Base-by-base conservation (phyloP, 192 early-diverging fungal species). In the Glomus cerebriforme region DNA sequence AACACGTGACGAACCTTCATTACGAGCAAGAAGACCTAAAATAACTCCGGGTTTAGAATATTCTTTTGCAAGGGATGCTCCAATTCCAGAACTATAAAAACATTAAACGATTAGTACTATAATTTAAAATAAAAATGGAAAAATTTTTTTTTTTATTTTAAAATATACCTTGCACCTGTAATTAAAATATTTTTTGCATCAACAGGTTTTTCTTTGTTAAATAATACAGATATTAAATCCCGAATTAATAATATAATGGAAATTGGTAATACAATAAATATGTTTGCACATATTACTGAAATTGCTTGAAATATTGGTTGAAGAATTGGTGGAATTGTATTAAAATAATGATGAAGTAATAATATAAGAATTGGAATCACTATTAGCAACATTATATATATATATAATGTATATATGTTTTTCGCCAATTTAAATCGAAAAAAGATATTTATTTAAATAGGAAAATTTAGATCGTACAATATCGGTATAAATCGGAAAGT, bases 31-130 rank as follows among this genome's bases (percentile, higher is more conserved):
- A 58, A 80, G 39, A 15, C 72, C 72, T 27, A 80, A 59, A 37
- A 62, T 76, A 12, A 80, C 79, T 24, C 63, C 43, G 29, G 58
- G 73, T 31, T 27, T 66, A 39, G 79, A 62, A 80, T 80, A 80
- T 9, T 74, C 37, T 19, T 29, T 12, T 3, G 79, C 79, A 31
- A 80, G 17, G 24, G 26, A 32, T 2, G 29, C 72, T 7, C 79
- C 79, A 24, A 80, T 80, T 27, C 79, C 71, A 26, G 71, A 76
- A 19, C 79, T 80, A 63, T 27, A 75, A 31, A 34, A 15, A 54
- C 8, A 1, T 1, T 19, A 73, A 32, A 13, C 37, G 37, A 8
- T 39, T 22, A 72, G 0, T 1, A 72, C 7, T 37, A 54, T 22
- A 27, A 26, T 24, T 73, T 73, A 54, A n/a, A n/a, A n/a, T n/a